Base-by-base conservation (phyloP, 768 basidiomycete species). In the Lentinula sp. region DNA sequence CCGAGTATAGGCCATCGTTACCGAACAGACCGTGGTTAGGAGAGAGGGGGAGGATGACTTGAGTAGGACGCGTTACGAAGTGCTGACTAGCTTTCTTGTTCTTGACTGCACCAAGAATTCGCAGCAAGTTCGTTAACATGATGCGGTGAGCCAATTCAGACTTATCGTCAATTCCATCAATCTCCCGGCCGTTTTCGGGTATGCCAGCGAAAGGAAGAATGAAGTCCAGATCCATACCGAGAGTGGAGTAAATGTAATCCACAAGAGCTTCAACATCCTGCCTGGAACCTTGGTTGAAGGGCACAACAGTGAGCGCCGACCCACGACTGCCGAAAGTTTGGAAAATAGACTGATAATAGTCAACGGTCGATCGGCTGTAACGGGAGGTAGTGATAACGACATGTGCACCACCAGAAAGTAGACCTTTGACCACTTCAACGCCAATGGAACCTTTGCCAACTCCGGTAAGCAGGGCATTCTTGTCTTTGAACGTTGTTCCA, bases 21-120 rank as follows among this genome's bases (percentile, higher is more conserved):
- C 97, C 97, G 73, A 99, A 98, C 39, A 95, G 79, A 67, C 97
- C 97, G 68, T 98, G 97, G 71, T 99, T 99, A 42, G 97, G 97
- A 31, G 96, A 99, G 7, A 99, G 82, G 5, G 97, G 97, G 37
- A 98, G 86, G 65, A 99, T 93, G 66, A 99, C 96, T 74, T 99
- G 97, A 0, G 97, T 99, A 2, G 97, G 97, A 55, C 96, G 91
- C 61, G 97, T 99, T 62, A 97, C 92, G 72, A 98, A 95, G 64
- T 95, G 88, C 53, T 94, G 89, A 66, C 88, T 95, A 7, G 97
- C 96, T 74, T 99, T 99, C 85, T 98, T 99, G 68, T 80, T 86
- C 83, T 99, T 99, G 73, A 99, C 93, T 3, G 94, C 95, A 63
- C 97, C 97, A 28, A 99, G 85, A 59, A 99, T 87, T 32, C 97